Conservation (phyloP, 441 rosid species). For the Mallotus japonicus region DNA sequence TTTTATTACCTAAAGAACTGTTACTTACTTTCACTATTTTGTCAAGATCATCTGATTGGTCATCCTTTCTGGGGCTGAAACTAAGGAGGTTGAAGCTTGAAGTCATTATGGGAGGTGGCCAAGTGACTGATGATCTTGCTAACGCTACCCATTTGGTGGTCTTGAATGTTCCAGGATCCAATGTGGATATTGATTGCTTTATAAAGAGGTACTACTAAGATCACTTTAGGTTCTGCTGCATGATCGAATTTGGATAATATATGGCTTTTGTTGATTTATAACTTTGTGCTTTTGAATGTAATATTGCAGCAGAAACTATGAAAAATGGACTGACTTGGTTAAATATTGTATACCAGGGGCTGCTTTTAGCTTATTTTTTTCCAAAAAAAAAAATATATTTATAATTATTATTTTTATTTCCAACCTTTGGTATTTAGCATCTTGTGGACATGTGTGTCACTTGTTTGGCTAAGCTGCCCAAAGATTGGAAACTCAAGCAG, state of each 20-base stretch:
- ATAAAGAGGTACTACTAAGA: constrained; percentile 42
- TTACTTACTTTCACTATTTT: constrained; percentile 14
- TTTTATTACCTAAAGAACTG: constrained; percentile 4
- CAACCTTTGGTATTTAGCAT: too few species aligned
- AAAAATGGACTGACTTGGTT: neutral
- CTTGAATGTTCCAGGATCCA: constrained; percentile 45
- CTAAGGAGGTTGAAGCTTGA: constrained; percentile 74
- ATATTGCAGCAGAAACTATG: neutral
- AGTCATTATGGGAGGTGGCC: constrained; percentile 80
- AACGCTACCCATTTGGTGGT: constrained; percentile 78
- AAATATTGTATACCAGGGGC: neutral
- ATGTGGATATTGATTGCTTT: constrained; percentile 47
- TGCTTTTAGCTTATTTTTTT: neutral
- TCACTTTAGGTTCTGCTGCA: constrained; percentile 11
- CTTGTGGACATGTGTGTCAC: neutral
- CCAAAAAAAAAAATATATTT: too few species aligned
- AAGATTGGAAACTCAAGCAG: neutral
- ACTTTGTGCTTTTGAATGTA: constrained; percentile 4
- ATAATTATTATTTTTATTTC: too few species aligned
- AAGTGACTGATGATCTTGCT: constrained; percentile 52
- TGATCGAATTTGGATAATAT: constrained; percentile 7
- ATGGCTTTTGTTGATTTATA: neutral
- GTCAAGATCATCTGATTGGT: constrained; percentile 58
- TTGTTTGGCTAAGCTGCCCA: neutral
- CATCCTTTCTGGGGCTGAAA: constrained; percentile 48